Evolutionary conservation across 192 early-diverging fungal genomes (phyloP).

Genomic region (Lunasporangiospora selenospora): DNA sequence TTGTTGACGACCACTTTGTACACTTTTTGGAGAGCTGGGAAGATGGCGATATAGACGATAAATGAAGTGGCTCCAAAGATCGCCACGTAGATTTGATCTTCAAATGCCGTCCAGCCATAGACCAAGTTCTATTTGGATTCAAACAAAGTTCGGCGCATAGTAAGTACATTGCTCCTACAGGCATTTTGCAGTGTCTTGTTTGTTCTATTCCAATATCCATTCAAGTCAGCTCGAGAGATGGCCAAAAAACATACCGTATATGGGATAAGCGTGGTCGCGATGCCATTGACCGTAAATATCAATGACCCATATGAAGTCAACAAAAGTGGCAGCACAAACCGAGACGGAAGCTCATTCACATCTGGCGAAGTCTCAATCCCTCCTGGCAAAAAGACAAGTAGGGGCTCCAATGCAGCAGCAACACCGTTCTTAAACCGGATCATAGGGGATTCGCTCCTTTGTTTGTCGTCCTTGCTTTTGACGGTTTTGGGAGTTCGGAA

Average conservation of each 20-base stretch:
- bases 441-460: slow-evolving; percentile 6
- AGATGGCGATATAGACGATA: slow-evolving; percentile 25
- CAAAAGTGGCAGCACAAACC: slow-evolving; percentile 16
- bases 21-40: slow-evolving; percentile 20
- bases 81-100: slow-evolving; percentile 7
- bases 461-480: background rate
- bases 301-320: slow-evolving; percentile 11
- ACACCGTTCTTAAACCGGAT: slow-evolving; percentile 4
- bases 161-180: too few species aligned
- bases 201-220: too few species aligned
- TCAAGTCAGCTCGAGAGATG: background rate
- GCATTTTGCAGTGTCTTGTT: too few species aligned
- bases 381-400: slow-evolving; percentile 36
- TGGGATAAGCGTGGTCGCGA: slow-evolving; percentile 8
- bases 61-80: slow-evolving; percentile 8
- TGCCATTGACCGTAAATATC: slow-evolving; percentile 14
- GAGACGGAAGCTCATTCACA: slow-evolving; percentile 14
- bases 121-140: slow-evolving; percentile 18
- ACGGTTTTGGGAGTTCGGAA: background rate
- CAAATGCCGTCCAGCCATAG: slow-evolving; percentile 4
- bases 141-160: too few species aligned
- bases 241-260: slow-evolving; percentile 20
- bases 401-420: slow-evolving; percentile 6
- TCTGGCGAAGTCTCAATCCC: slow-evolving; percentile 15
- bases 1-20: slow-evolving; percentile 8